Evolutionary conservation across 345 rosid species (phyloP), one percentile per base, ranked within the genome.

Genomic region (Eucalyptus viminalis): DNA sequence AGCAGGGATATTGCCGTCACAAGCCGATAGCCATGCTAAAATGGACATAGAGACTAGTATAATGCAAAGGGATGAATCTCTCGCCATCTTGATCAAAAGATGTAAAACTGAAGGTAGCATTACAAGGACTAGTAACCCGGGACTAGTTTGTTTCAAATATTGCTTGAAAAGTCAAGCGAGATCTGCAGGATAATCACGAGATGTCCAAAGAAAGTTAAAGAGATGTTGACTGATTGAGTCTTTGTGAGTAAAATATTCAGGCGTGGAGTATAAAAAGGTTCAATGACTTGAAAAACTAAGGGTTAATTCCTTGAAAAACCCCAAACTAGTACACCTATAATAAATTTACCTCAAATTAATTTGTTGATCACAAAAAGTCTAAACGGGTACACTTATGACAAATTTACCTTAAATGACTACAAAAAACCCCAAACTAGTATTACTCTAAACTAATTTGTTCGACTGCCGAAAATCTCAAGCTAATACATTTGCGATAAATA

Each of bases 171-270:
- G 11, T 12, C 37, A n/a, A n/a, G 21, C 0, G 37, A 21, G 37
- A 65, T 65, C 2, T 0, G 2, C 2, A 11, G 34, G 69, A 60
- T 60, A 3, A 60, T n/a, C 21, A 65, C 1, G 11, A 65, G 19
- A 65, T 4, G 40, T 65, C 2, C 11, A 0, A n/a, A 65, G 76
- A 65, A n/a, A 15, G 76, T 65, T 17, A n/a, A 65, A 65, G 21
- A n/a, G 19, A 15, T 65, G 19, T 14, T 11, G 4, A 16, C 0
- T 65, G 6, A n/a, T 0, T 14, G 3, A 16, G 31, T 65, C 21
- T n/a, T 65, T n/a, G 40, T 2, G 0, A 31, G 40, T n/a, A 65
- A 0, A 65, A 31, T 65, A n/a, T 14, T n/a, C 2, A 0, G 5
- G 72, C 10, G 1, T n/a, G 76, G 40, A 65, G 37, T n/a, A 0